Base-by-base conservation (phyloP, 164 flowering plant species). In the Hamamelis virginiana region DNA sequence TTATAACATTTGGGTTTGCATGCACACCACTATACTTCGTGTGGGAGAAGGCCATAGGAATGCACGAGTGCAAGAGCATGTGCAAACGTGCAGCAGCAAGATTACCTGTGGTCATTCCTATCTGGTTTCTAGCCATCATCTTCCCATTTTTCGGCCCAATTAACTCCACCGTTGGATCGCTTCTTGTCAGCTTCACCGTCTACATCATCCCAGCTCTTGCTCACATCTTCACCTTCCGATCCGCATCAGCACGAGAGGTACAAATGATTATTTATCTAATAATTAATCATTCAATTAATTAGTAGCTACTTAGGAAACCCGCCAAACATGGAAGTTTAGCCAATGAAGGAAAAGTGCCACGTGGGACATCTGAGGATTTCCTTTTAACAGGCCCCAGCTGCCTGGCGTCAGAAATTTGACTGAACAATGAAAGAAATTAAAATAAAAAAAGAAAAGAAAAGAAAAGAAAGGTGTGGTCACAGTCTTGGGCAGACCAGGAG, bases 91-190 rank as follows among this genome's bases (percentile, higher is more conserved):
- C 98, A 4, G 85, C 90, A 16, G 93, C 94, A 8, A 81, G 98
- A 69, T 66, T 94, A 76, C 98, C 98, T n/a, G 98, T 94, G 76
- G 98, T 94, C 44, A 71, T 94, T 47, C 98, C 98, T 27, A 92
- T 94, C 9, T 94, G 98, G 98, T 94, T 94, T 72, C 60, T 94
- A 55, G 98, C 98, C 66, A 94, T 94, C 68, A 66, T 94, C 80
- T 94, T 94, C 80, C 98, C 98, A 0, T 94, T 94, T 82, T 94
- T 94, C 59, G 98, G 98, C 0, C 98, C 98, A 51, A 94, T 94
- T 75, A 94, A 92, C 77, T 94, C 98, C 63, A 72, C 97, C 71
- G 98, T 94, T 56, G 98, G 98, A 58, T 86, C 98, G 0, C 91
- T 94, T 50, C 92, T 94, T 4, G 98, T 94, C 13, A 92, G 96